These are phyloP conservation scores for Carpediemonas membranifera DNA, from an alignment of 78 protist genomes.

Conservation along the genomic window DNA sequence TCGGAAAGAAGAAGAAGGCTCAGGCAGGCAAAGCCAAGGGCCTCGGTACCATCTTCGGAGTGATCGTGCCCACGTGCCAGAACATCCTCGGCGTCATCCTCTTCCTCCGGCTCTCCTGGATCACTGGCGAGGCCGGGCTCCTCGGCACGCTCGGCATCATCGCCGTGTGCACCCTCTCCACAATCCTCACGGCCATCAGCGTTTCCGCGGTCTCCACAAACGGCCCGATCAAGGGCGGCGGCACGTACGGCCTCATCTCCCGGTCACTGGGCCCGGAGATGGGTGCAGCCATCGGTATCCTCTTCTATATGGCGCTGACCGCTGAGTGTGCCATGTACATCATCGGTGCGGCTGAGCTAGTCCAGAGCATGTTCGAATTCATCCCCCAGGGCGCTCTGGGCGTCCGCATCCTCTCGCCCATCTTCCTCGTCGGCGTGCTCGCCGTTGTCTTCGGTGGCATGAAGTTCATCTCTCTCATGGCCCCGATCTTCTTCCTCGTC, in stretches of 20 bases:
- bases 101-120: background rate
- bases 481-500: constrained; percentile 10
- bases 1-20: too few species aligned
- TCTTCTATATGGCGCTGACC: constrained; percentile 15
- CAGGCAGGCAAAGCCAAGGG: too few species aligned
- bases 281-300: constrained; percentile 29
- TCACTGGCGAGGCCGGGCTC: background rate
- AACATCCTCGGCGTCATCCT: background rate
- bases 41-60: too few species aligned
- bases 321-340: constrained; percentile 48
- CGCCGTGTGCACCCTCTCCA: constrained; percentile 3
- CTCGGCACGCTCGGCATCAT: background rate
- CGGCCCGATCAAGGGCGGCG: constrained; percentile 10
- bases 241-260: constrained; percentile 4
- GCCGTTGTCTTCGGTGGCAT: constrained; percentile 17
- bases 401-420: background rate
- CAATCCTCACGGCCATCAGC: background rate
- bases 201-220: background rate
- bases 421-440: background rate
- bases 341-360: constrained; percentile 43
- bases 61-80: background rate
- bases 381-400: too few species aligned
- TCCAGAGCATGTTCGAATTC: constrained; percentile 1
- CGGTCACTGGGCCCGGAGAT: constrained; percentile 9
- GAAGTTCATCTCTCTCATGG: constrained; percentile 3